Evolutionary conservation across 2,329 filamentous ascomycete species (phyloP).

Genomic region (Trichoderma pleuroti): DNA sequence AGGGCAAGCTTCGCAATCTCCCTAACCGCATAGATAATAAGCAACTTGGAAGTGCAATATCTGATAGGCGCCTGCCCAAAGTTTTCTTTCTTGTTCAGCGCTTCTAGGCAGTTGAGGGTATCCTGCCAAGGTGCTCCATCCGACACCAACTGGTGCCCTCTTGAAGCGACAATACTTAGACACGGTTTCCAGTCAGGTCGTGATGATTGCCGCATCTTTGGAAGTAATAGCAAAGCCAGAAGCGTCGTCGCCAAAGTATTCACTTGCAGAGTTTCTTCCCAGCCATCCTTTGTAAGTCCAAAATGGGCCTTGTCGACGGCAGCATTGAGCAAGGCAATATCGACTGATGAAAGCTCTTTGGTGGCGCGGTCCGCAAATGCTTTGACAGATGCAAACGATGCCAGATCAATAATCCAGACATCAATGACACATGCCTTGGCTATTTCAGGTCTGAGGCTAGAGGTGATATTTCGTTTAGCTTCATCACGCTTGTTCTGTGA

Average conservation of each 20-base stretch:
- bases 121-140: constrained; percentile 8
- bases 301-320: constrained; percentile 24
- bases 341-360: constrained; percentile 14
- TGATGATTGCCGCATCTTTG: constrained; percentile 18
- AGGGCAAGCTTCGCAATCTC: background rate
- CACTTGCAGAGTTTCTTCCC: constrained; percentile 53
- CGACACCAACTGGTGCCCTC: background rate
- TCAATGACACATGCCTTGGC: background rate
- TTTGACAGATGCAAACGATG: constrained; percentile 9
- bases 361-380: background rate
- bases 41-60: constrained; percentile 1
- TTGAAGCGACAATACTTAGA: constrained; percentile 14
- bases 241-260: constrained; percentile 56
- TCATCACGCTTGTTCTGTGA: background rate
- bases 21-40: background rate
- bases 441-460: background rate
- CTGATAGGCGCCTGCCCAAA: background rate
- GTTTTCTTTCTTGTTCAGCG: background rate
- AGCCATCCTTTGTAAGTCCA: constrained; percentile 36
- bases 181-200: constrained; percentile 12
- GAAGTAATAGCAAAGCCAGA: constrained; percentile 46
- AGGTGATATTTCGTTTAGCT: constrained; percentile 3
- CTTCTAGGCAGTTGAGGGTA: background rate
- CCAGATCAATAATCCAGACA: constrained; percentile 8
- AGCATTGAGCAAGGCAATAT: constrained; percentile 31